A percentile compares a stretch with the other conserved stretches of the same genome.
Evolutionary conservation across 2,329 filamentous ascomycete species (phyloP).

Genomic region (Aspergillus caelatus): DNA sequence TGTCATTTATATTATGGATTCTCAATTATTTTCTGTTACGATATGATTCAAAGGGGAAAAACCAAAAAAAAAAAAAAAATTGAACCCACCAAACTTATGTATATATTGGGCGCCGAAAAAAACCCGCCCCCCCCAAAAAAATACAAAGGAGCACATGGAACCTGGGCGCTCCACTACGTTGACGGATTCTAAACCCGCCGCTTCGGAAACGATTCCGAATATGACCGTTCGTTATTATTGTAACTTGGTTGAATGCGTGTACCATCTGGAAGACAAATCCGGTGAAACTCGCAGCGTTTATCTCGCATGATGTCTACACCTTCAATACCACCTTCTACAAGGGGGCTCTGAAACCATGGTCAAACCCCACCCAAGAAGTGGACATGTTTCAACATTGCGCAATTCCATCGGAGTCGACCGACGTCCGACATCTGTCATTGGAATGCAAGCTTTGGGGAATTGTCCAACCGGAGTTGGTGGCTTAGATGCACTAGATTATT

Average conservation of each 20-base stretch:
- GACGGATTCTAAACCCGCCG: not conserved
- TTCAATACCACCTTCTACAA: conserved; percentile 1
- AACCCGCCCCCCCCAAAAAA: not conserved
- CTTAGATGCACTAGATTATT: conserved; percentile 10
- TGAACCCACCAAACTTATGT: too few relatives aligned
- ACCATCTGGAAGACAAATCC: not conserved
- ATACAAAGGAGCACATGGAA: not conserved
- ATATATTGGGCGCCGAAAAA: not conserved
- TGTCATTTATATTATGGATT: not conserved
- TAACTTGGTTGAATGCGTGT: not conserved
- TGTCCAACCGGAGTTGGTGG: conserved; percentile 21
- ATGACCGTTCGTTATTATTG: not conserved
- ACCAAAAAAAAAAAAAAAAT: not conserved
- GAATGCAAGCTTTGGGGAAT: conserved; percentile 11
- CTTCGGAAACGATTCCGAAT: not conserved
- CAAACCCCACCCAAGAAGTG: not conserved
- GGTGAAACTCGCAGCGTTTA: not conserved
- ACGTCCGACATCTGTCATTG: conserved; percentile 4
- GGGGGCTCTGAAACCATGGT: not conserved
- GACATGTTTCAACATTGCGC: conserved; percentile 3
- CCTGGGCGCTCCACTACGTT: not conserved
- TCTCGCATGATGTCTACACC: not conserved
- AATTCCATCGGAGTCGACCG: conserved; percentile 5
- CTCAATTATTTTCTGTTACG: not conserved
- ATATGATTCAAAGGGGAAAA: not conserved